Conservation (phyloP, 352 stramenopile genomes). For the Blastocystis sp. region DNA sequence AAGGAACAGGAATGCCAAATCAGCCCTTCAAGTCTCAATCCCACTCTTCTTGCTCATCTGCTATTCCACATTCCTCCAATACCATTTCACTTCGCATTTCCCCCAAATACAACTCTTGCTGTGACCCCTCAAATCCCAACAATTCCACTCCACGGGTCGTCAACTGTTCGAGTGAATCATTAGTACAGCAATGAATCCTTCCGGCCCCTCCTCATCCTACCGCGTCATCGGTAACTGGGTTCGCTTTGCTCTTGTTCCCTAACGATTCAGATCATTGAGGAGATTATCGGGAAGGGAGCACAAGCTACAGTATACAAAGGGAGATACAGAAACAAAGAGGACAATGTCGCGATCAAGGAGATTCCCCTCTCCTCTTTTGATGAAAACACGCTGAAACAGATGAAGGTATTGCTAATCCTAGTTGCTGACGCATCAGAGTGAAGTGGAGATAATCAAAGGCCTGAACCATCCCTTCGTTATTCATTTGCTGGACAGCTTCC, state of each 20-base stretch:
- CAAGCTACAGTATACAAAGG: constrained; percentile 56
- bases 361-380: background rate
- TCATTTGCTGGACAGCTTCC: constrained; percentile 26
- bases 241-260: background rate
- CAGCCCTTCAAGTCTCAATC: background rate
- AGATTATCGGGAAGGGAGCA: constrained; percentile 49
- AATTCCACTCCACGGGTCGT: background rate
- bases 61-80: background rate
- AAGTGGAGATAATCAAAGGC: constrained; percentile 16
- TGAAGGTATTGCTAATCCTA: background rate
- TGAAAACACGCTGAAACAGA: background rate
- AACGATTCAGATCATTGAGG: constrained; percentile 10
- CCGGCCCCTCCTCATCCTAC: background rate
- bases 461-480: constrained; percentile 58
- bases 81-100: background rate
- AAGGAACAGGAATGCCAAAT: background rate
- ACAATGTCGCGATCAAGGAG: constrained; percentile 49
- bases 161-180: background rate
- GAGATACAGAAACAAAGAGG: constrained; percentile 3
- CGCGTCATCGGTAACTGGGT: background rate
- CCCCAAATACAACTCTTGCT: background rate
- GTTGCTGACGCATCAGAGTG: background rate
- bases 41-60: background rate
- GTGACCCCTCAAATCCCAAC: background rate
- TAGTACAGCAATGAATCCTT: background rate